These are phyloP conservation scores for Curvularia verruculosa DNA, from an alignment of 2,329 filamentous ascomycete species.

Conservation along the genomic window DNA sequence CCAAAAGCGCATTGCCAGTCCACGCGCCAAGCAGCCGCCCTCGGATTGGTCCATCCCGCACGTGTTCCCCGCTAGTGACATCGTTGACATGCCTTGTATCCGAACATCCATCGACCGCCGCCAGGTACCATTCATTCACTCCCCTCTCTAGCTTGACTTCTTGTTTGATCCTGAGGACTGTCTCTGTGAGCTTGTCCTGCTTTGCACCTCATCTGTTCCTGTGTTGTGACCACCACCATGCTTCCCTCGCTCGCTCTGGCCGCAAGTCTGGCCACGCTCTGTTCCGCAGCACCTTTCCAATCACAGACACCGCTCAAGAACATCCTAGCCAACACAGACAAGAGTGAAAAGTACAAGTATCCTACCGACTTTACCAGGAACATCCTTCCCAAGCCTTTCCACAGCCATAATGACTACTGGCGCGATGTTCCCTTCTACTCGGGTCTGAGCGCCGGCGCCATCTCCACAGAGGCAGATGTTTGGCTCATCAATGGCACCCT, in stretches of 20 bases:
- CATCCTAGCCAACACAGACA: constrained; percentile 62
- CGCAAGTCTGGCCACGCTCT: constrained; percentile 21
- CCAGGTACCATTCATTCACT: constrained; percentile 7
- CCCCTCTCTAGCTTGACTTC: constrained; percentile 1
- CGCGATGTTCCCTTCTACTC: constrained; percentile 56
- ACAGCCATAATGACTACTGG: constrained; percentile 68
- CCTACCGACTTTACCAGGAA: constrained; percentile 67
- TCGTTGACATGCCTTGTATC: constrained; percentile 20
- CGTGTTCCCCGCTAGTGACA: constrained; percentile 32
- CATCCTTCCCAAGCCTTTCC: constrained; percentile 63
- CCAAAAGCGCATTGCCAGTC: constrained; percentile 5
- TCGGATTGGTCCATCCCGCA: constrained; percentile 27
- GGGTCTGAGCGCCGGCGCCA: constrained; percentile 63
- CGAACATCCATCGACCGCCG: constrained; percentile 16
- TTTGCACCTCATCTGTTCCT: background rate
- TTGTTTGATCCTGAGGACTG: background rate
- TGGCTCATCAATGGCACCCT: constrained; percentile 64
- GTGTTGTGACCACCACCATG: constrained; percentile 24
- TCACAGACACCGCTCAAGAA: constrained; percentile 58
- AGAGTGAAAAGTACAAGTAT: constrained; percentile 61
- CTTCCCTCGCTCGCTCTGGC: constrained; percentile 25
- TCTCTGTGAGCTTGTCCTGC: background rate
- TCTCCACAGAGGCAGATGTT: constrained; percentile 66
- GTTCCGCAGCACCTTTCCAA: constrained; percentile 41
- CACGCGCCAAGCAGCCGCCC: constrained; percentile 17